Conservation (phyloP, 345 rosid species). For the Citropsis articulata region DNA sequence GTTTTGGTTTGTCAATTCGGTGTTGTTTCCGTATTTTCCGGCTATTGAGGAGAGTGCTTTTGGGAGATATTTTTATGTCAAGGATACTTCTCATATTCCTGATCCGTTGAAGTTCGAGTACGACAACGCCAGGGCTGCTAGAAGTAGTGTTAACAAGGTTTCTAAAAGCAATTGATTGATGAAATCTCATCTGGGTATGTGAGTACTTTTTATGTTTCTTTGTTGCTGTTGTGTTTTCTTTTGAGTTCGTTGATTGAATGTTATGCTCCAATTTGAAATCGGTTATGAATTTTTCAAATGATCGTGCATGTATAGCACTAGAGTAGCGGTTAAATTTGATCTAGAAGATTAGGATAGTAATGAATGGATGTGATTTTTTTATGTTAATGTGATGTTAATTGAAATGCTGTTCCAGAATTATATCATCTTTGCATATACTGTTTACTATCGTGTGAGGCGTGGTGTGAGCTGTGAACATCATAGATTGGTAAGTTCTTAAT, state of each 20-base stretch:
- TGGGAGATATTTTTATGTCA: constrained; percentile 72
- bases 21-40: constrained; percentile 50
- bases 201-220: background rate
- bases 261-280: background rate
- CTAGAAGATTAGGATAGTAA: background rate
- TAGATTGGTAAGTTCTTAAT: background rate
- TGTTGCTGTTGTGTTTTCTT: background rate
- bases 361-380: background rate
- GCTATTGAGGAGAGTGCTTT: constrained; percentile 71
- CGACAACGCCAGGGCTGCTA: constrained; percentile 83
- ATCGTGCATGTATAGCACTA: background rate
- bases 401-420: background rate
- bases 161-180: constrained; percentile 49
- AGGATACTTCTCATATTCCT: constrained; percentile 91
- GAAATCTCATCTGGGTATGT: constrained; percentile 27
- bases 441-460: no score
- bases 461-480: background rate
- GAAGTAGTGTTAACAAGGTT: constrained; percentile 33
- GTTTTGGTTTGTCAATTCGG: constrained; percentile 80
- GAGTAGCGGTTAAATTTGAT: background rate
- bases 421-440: background rate
- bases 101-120: constrained; percentile 91
- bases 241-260: background rate
- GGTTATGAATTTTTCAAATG: background rate
- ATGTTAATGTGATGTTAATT: background rate